Base-by-base conservation (phyloP, 345 rosid genomes). In the Pistacia integerrima region DNA sequence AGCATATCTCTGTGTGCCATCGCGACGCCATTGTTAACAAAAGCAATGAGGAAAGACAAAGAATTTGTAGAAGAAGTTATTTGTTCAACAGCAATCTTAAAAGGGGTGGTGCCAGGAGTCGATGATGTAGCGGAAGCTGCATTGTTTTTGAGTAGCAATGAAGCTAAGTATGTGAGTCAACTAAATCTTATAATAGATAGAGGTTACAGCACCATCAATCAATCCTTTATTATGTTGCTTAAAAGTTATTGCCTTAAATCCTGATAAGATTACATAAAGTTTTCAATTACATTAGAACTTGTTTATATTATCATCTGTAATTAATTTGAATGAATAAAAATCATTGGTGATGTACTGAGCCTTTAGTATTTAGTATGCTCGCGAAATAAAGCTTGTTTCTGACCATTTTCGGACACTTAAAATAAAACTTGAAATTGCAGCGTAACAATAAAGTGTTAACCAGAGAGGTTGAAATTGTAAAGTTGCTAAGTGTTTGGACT, bases 121-220 rank as follows among this genome's bases (percentile, higher is more conserved):
- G 76, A 70, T 62, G 87, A 87, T 58, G 83, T 85, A 74, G 87
- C 87, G 13, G 83, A 78, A 74, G 88, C 87, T 0, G 87, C 82
- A 8, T 11, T 84, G 76, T 87, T 70, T 59, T 72, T 87, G 77
- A 69, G 80, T 8, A 75, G 87, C 25, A 87, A 85, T 22, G 87
- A 82, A 74, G 62, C 85, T 2, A 87, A 67, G 79, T 80, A 18
- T 46, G 84, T 82, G 41, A 87, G 81, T 67, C 85, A 88, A 44
- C 36, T 85, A 7, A 87, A 85, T 57, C 80, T 87, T 20, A 3
- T 82, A 72, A 81, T 85, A 70, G 90, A 87, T 10, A 86, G 90
- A 5, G 90, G 90, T 0, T 87, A 80, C 36, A 76, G 74, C 79
- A 72, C 78, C 44, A 82, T 83, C 30, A 85, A 79, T 73, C 83